phyloP scores from a whole-genome alignment of 1,284 basidiomycete species.

The Naganishia albida region DNA sequence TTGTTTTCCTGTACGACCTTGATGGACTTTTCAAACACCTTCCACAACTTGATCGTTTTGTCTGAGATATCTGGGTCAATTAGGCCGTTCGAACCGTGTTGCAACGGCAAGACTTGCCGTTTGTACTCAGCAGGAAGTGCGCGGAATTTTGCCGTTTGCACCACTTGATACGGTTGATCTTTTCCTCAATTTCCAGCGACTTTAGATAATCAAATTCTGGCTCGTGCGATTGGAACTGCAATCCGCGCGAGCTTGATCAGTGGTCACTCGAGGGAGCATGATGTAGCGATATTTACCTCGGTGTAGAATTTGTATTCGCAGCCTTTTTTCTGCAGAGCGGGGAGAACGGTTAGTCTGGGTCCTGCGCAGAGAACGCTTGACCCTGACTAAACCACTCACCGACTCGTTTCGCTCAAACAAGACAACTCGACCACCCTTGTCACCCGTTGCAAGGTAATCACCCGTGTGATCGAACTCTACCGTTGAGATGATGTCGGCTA shows the following conservation, averaged over 20 bases:
- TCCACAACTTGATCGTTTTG: slow-evolving; percentile 99
- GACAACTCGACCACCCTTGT: slow-evolving; percentile 98
- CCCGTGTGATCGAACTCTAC: slow-evolving; percentile 99
- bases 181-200: slow-evolving; percentile 99
- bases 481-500: slow-evolving; percentile 98
- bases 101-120: slow-evolving; percentile 64
- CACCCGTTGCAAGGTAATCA: slow-evolving; percentile 98
- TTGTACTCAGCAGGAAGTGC: slow-evolving; percentile 95
- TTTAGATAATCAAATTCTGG: slow-evolving; percentile 99
- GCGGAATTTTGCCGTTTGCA: slow-evolving; percentile 97
- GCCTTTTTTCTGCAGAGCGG: slow-evolving; percentile 80
- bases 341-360: neutral
- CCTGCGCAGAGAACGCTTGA: neutral
- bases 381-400: slow-evolving; percentile 59
- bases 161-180: slow-evolving; percentile 99
- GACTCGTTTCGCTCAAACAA: slow-evolving; percentile 97
- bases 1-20: slow-evolving; percentile 97
- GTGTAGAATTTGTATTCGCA: slow-evolving; percentile 99
- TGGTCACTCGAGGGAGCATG: neutral
- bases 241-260: neutral
- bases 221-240: slow-evolving; percentile 90
- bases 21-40: slow-evolving; percentile 97
- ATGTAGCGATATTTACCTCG: slow-evolving; percentile 58
- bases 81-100: neutral
- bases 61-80: slow-evolving; percentile 59